phyloP scores from a whole-genome alignment of 2,329 filamentous ascomycete species.

The Sporothrix brasiliensis region DNA sequence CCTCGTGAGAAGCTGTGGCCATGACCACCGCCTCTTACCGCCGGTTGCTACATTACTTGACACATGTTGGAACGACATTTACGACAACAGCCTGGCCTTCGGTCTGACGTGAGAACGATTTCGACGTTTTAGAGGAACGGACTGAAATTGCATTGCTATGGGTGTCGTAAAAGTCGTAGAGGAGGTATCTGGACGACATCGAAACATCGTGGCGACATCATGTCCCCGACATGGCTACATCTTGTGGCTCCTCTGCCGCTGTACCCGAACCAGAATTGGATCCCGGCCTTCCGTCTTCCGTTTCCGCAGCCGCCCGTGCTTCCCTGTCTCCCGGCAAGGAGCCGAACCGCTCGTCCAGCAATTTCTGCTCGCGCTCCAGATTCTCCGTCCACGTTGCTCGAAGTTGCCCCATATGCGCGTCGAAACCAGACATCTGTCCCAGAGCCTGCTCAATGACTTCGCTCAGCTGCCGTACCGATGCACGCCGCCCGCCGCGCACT shows the following conservation, averaged over 20 bases:
- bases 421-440: constrained; percentile 37
- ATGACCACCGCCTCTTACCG: constrained; percentile 72
- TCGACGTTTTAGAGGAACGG: not conserved
- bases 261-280: not conserved
- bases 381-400: constrained; percentile 35
- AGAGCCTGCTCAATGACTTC: constrained; percentile 36
- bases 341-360: constrained; percentile 36
- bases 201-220: not conserved
- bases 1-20: constrained; percentile 48
- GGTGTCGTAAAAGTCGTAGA: constrained; percentile 15
- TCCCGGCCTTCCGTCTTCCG: not conserved
- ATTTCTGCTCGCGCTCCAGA: constrained; percentile 38
- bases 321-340: not conserved
- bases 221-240: constrained; percentile 15
- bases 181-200: not conserved
- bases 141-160: not conserved
- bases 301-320: not conserved
- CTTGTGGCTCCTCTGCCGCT: not conserved
- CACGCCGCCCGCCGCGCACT: constrained; percentile 24
- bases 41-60: constrained; percentile 65
- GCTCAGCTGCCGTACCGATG: constrained; percentile 35
- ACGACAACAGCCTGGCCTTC: not conserved
- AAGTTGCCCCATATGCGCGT: constrained; percentile 37
- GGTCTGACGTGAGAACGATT: no score
- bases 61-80: not conserved